Base-by-base conservation (phyloP, 345 rosid species). In the Gossypium longicalyx region DNA sequence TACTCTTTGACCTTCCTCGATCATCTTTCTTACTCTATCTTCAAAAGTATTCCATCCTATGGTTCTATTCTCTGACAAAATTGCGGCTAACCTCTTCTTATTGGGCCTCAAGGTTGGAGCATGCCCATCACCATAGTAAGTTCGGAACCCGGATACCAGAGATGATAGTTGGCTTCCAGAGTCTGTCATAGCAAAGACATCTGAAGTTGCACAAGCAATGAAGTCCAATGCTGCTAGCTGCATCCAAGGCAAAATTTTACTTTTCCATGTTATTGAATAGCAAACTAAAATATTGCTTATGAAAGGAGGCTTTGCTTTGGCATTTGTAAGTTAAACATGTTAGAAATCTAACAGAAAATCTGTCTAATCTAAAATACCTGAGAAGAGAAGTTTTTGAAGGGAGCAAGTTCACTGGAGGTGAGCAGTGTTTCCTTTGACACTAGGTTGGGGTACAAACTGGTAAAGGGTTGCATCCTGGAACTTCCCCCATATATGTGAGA, bases 151-250 rank as follows among this genome's bases (percentile, higher is more conserved):
- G 67, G 97, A 89, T 16, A 91, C 98, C 54, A 92, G 77, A n/a
- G 97, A 94, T 0, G 97, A 89, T 71, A 94, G 64, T 76, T 94
- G 98, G 84, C 97, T 94, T 67, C 98, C 97, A 2, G 98, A 94
- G 77, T 91, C 98, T 10, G 97, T 94, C 97, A 92, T 88, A 48
- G 98, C 92, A 79, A 92, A 94, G 45, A 91, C 93, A 72, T 92
- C 96, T 48, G 98, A 87, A 48, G 94, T 90, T 73, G 94, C 94
- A 79, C 95, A 94, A 15, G 90, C 94, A 71, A 94, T 89, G 75
- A 92, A 89, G 82, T 92, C 97, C 76, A 94, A 65, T 7, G 98
- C 98, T 7, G 97, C 98, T 48, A 94, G 80, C 97, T 91, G 86
- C 83, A 86, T 68, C 72, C 72, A 71, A 67, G 34, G 25, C 12